These are phyloP conservation scores for Gossypium australe DNA, from an alignment of 345 rosid species.

Conservation along the genomic window DNA sequence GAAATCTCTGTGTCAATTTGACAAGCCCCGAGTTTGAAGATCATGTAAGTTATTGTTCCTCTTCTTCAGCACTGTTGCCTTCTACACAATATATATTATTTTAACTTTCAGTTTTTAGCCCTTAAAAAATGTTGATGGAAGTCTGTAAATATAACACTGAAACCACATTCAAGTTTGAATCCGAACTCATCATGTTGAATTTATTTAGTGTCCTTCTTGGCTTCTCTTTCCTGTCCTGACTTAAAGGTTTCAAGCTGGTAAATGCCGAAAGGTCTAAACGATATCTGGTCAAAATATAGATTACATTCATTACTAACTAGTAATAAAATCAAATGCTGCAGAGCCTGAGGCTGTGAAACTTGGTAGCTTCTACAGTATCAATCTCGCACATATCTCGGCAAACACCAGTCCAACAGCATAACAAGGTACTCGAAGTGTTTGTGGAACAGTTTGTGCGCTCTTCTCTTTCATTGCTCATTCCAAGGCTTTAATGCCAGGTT, in stretches of 20 bases:
- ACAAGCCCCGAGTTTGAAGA: conserved; percentile 73
- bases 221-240: neutral
- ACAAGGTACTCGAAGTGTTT: neutral
- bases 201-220: neutral
- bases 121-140: neutral
- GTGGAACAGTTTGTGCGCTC: neutral
- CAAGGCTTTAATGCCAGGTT: neutral
- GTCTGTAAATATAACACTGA: neutral
- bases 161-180: neutral
- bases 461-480: neutral
- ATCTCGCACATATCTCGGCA: conserved; percentile 10
- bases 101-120: neutral
- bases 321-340: conserved; percentile 10
- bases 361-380: neutral
- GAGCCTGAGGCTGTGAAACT: conserved; percentile 22
- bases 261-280: too few species aligned
- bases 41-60: conserved; percentile 45
- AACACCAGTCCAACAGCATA: conserved; percentile 24
- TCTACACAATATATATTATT: neutral
- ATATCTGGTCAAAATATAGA: neutral
- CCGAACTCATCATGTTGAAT: neutral
- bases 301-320: neutral
- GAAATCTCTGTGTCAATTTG: conserved; percentile 68
- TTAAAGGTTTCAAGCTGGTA: neutral
- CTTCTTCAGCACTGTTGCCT: neutral